phyloP scores from a whole-genome alignment of 2,329 filamentous ascomycete genomes.

The Ilyonectria destructans region DNA sequence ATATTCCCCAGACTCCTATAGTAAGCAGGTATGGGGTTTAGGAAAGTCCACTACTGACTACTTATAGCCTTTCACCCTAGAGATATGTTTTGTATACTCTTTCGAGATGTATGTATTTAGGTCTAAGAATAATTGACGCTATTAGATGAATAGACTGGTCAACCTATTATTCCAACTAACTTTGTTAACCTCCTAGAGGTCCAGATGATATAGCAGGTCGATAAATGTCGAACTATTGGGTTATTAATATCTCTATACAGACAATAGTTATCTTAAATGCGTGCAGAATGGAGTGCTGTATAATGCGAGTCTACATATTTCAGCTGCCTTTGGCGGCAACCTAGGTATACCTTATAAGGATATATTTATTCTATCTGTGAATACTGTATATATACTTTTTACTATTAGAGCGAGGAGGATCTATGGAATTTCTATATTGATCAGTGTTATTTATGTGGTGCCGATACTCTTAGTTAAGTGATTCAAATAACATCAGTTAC shows the following conservation, averaged over 20 bases:
- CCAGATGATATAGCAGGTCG: background rate
- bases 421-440: background rate
- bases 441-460: background rate
- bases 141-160: background rate
- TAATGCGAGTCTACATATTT: background rate
- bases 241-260: background rate
- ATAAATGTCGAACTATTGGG: background rate
- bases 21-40: background rate
- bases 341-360: background rate
- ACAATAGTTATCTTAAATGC: background rate
- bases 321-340: background rate
- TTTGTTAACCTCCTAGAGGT: background rate
- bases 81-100: background rate
- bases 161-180: background rate
- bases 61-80: background rate
- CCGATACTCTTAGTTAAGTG: background rate
- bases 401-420: background rate
- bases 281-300: background rate
- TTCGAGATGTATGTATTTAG: background rate
- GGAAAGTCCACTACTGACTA: background rate
- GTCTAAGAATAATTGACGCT: background rate
- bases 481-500: background rate
- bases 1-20: background rate
- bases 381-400: background rate
- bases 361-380: background rate